Evolutionary conservation across 345 rosid species (phyloP).

Genomic region (Balakata baccata): DNA sequence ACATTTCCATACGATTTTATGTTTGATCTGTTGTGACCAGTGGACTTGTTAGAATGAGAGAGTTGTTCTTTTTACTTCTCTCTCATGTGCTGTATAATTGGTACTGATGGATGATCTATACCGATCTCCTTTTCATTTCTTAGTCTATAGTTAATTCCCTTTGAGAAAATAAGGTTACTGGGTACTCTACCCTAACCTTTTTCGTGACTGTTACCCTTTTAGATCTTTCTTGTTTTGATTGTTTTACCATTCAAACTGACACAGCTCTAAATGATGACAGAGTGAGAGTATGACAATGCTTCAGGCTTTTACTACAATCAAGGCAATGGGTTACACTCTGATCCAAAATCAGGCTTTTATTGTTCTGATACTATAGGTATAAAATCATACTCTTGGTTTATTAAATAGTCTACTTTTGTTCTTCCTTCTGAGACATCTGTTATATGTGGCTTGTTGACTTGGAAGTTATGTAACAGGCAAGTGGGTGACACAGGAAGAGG

Average conservation of each 20-base stretch:
- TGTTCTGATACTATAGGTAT: conserved; percentile 78
- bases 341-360: conserved; percentile 84
- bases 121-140: conserved; percentile 7
- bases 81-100: neutral
- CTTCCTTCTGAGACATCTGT: neutral
- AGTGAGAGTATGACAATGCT: conserved; percentile 61
- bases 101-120: conserved; percentile 16
- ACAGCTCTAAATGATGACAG: conserved; percentile 50
- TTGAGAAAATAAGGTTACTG: neutral
- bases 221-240: conserved; percentile 24
- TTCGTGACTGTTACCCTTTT: neutral
- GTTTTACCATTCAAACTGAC: conserved; percentile 31
- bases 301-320: conserved; percentile 67
- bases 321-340: conserved; percentile 58
- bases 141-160: conserved; percentile 3
- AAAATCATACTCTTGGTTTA: neutral
- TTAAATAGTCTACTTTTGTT: conserved; percentile 4
- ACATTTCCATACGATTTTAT: conserved; percentile 6
- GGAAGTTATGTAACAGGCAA: conserved; percentile 53
- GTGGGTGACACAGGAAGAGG: conserved; percentile 87
- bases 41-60: conserved; percentile 5
- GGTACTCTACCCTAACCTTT: conserved; percentile 1
- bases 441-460: conserved; percentile 9
- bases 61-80: conserved; percentile 19
- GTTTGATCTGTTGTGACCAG: conserved; percentile 7